These are phyloP conservation scores for Fusarium marasasianum DNA, from an alignment of 2,329 filamentous ascomycete species.

Conservation along the genomic window DNA sequence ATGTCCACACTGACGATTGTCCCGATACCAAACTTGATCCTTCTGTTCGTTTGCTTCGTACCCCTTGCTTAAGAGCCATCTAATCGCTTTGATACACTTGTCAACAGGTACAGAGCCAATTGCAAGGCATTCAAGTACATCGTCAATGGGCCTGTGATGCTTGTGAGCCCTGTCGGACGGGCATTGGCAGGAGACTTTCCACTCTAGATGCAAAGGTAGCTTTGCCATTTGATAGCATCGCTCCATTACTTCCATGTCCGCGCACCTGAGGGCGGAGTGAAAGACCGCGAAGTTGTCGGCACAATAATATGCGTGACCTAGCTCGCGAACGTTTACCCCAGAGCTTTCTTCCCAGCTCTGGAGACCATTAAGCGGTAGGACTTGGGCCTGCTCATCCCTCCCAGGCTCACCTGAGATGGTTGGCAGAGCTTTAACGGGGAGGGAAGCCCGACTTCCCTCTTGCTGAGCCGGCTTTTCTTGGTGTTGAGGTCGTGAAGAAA, in stretches of 20 bases:
- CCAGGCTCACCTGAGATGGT: background rate
- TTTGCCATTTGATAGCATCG: too few species aligned
- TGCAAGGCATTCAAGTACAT: too few species aligned
- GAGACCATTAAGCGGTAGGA: too few species aligned
- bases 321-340: too few species aligned
- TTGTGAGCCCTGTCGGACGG: fast-evolving
- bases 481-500: too few species aligned
- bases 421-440: slow-evolving; percentile 8
- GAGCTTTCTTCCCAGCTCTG: fast-evolving
- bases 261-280: too few species aligned
- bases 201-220: too few species aligned
- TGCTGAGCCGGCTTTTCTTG: background rate
- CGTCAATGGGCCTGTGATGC: too few species aligned
- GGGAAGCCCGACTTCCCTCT: background rate
- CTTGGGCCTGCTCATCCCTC: background rate
- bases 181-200: too few species aligned
- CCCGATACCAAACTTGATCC: fast-evolving
- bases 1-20: fast-evolving
- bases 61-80: fast-evolving
- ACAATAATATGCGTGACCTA: too few species aligned
- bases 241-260: fast-evolving
- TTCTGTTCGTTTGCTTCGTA: too few species aligned
- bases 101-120: fast-evolving
- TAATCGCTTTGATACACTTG: fast-evolving
- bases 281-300: too few species aligned